Conservation (phyloP, 768 basidiomycete species). For the Kwoniella pini region DNA sequence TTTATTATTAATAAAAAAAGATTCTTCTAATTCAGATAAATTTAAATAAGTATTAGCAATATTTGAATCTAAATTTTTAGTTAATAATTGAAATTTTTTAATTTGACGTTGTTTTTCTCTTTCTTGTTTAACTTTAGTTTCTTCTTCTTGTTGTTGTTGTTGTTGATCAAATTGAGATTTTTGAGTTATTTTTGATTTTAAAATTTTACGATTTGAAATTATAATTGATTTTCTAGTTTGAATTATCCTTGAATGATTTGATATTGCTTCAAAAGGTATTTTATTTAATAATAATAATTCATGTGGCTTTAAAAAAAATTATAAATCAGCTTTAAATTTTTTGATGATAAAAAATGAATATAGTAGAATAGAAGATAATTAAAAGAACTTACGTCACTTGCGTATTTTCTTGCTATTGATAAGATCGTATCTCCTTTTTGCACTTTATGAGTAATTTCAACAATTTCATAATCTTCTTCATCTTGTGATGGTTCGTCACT, state of each 20-base stretch:
- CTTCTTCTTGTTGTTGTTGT: conserved; percentile 11
- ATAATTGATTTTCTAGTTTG: conserved; percentile 43
- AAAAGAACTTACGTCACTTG: conserved; percentile 46
- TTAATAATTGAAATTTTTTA: conserved; percentile 51
- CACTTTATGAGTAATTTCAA: conserved; percentile 41
- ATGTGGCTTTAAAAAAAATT: conserved; percentile 39
- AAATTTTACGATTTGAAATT: conserved; percentile 33
- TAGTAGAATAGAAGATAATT: not conserved
- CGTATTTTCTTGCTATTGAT: conserved; percentile 40
- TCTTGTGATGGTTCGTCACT: conserved; percentile 1
- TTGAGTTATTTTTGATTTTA: not conserved
- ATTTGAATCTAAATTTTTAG: conserved; percentile 40
- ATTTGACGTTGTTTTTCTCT: conserved; percentile 31
- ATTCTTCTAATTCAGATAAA: conserved; percentile 23
- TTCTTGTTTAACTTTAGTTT: conserved; percentile 4
- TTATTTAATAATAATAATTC: conserved; percentile 45
- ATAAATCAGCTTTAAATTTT: not conserved
- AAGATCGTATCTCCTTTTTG: conserved; percentile 39
- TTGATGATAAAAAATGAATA: too few species aligned
- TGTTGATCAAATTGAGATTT: not conserved
- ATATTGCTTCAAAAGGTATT: conserved; percentile 41
- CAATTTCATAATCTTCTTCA: conserved; percentile 26
- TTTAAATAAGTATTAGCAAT: conserved; percentile 41
- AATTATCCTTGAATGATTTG: conserved; percentile 42
- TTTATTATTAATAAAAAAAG: too few species aligned